phyloP scores from a whole-genome alignment of 2,329 filamentous ascomycete genomes.

The Xylariaceae sp. region DNA sequence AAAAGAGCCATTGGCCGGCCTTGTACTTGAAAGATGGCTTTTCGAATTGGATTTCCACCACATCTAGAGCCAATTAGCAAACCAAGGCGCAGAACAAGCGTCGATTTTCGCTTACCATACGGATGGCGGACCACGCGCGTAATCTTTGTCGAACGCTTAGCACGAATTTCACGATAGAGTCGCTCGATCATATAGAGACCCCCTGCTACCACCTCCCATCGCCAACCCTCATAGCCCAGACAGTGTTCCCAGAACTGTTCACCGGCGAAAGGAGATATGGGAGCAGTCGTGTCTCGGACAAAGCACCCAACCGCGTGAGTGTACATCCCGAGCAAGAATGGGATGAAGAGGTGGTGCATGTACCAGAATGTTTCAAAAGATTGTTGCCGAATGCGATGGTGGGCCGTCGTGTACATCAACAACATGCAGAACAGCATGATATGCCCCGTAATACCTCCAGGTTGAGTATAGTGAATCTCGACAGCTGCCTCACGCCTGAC shows the following conservation, averaged over 20 bases:
- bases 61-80: conserved; percentile 52
- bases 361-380: conserved; percentile 99
- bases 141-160: conserved; percentile 78
- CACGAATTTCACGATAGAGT: conserved; percentile 83
- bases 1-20: conserved; percentile 95
- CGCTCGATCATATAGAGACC: conserved; percentile 82
- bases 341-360: conserved; percentile 96
- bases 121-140: conserved; percentile 92
- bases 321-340: conserved; percentile 88
- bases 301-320: conserved; percentile 96
- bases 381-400: conserved; percentile 89
- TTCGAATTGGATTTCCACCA: conserved; percentile 93
- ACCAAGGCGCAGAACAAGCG: background rate
- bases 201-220: conserved; percentile 88
- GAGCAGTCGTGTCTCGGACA: conserved; percentile 70
- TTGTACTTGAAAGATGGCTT: conserved; percentile 98
- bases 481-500: conserved; percentile 75
- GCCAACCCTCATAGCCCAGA: conserved; percentile 91
- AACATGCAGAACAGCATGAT: conserved; percentile 99
- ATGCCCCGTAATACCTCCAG: conserved; percentile 90
- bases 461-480: conserved; percentile 84
- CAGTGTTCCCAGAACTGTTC: conserved; percentile 84
- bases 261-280: conserved; percentile 79
- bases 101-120: conserved; percentile 58
- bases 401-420: conserved; percentile 94